phyloP scores from a whole-genome alignment of 2,329 filamentous ascomycete genomes.

The Pleoardoris graminearum region DNA sequence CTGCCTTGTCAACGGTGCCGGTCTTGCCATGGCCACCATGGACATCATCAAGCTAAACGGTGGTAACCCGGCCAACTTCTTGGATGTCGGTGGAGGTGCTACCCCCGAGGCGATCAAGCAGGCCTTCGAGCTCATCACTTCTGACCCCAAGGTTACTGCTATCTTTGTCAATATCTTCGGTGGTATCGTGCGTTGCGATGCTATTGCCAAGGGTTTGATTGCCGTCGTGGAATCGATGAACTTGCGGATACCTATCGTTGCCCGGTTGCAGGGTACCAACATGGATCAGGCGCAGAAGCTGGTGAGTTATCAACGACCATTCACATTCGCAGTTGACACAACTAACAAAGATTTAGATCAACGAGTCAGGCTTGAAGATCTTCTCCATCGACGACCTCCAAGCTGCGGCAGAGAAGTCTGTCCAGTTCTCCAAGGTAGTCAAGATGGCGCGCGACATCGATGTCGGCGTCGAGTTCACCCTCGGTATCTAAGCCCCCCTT shows the following conservation, averaged over 20 bases:
- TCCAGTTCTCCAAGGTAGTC: constrained; percentile 98
- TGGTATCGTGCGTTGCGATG: constrained; percentile 96
- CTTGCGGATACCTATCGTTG: constrained; percentile 95
- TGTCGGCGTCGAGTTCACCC: constrained; percentile 71
- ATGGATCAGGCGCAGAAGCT: constrained; percentile 89
- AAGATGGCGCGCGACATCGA: constrained; percentile 98
- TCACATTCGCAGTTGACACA: background rate
- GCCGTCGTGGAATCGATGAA: constrained; percentile 93
- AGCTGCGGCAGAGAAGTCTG: constrained; percentile 94
- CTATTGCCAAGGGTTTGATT: constrained; percentile 94
- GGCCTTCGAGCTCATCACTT: constrained; percentile 98
- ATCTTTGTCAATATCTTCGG: constrained; percentile 99
- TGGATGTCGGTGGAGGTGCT: constrained; percentile 96
- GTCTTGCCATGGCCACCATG: constrained; percentile 99
- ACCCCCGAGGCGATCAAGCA: constrained; percentile 96
- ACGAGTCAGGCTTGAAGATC: constrained; percentile 98
- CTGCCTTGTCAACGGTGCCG: constrained; percentile 97
- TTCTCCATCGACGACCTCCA: constrained; percentile 99
- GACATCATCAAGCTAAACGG: constrained; percentile 99
- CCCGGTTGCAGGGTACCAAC: constrained; percentile 97
- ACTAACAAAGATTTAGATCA: constrained; percentile 61
- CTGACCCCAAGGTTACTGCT: constrained; percentile 95
- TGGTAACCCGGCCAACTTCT: constrained; percentile 94
- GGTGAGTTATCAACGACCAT: constrained; percentile 49
- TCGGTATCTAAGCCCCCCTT: constrained; percentile 70